Conservation (phyloP, 768 basidiomycete species). For the Tephrocybe sp. region DNA sequence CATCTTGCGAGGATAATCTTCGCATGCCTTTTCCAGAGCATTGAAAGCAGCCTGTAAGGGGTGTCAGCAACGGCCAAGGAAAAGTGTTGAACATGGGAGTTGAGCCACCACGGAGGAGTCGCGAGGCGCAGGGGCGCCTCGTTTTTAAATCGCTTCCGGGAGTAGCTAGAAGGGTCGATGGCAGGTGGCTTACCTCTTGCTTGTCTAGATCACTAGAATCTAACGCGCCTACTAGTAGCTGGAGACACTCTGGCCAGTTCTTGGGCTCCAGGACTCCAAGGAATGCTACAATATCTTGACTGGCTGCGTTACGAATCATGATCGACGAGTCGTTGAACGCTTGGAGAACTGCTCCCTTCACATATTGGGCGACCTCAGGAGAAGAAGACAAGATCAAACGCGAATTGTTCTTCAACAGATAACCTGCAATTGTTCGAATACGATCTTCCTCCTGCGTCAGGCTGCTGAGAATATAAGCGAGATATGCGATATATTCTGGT, state of each 20-base stretch:
- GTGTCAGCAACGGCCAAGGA: no score
- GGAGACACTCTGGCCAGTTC: conserved; percentile 94
- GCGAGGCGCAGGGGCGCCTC: not conserved
- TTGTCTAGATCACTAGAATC: conserved; percentile 71
- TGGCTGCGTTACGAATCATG: conserved; percentile 92
- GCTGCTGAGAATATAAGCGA: conserved; percentile 86
- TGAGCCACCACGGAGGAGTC: no score
- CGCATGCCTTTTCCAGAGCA: conserved; percentile 91
- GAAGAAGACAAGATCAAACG: conserved; percentile 69
- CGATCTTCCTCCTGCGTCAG: conserved; percentile 85
- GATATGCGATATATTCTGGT: conserved; percentile 94
- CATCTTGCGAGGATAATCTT: conserved; percentile 94
- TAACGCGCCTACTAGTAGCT: conserved; percentile 76
- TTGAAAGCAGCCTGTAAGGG: conserved; percentile 78
- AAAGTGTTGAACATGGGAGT: no score
- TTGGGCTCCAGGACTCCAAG: conserved; percentile 84
- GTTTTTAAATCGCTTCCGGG: not conserved
- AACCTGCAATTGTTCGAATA: conserved; percentile 93
- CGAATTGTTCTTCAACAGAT: conserved; percentile 95
- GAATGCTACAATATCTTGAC: conserved; percentile 89
- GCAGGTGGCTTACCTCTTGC: conserved; percentile 73
- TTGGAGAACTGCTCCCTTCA: conserved; percentile 72
- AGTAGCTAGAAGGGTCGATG: not conserved
- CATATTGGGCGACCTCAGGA: conserved; percentile 64
- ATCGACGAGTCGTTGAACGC: conserved; percentile 79